Evolutionary conservation across 148 eudicot species (phyloP).

Genomic region (Agrostemma githago): DNA sequence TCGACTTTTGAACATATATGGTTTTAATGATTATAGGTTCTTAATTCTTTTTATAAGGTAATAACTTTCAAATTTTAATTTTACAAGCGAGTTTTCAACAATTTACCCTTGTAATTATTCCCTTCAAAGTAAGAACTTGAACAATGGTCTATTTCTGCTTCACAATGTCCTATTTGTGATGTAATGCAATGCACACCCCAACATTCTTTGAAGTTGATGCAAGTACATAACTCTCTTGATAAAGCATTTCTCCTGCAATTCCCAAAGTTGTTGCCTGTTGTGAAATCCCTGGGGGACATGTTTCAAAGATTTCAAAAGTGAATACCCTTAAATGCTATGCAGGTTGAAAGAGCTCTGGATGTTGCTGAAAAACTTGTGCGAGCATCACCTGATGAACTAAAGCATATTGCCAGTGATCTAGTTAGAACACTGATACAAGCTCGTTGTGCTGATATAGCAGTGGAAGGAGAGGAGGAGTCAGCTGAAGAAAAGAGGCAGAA

Average conservation of each 20-base stretch:
- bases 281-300: not conserved
- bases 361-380: slow-evolving; percentile 88
- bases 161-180: not conserved
- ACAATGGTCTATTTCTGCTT: too few species aligned
- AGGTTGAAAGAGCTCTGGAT: slow-evolving; percentile 88
- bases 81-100: too few species aligned
- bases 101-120: too few species aligned
- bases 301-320: not conserved
- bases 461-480: slow-evolving; percentile 88
- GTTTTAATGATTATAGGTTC: too few species aligned
- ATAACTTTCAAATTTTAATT: too few species aligned
- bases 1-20: too few species aligned
- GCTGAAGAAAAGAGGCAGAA: slow-evolving; percentile 86
- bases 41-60: too few species aligned
- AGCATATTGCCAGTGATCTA: slow-evolving; percentile 62
- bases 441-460: slow-evolving; percentile 61
- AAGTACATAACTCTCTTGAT: not conserved
- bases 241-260: not conserved
- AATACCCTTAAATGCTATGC: slow-evolving; percentile 17
- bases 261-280: not conserved
- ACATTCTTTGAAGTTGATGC: not conserved
- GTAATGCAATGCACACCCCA: not conserved
- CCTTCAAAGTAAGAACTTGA: too few species aligned
- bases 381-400: slow-evolving; percentile 88
- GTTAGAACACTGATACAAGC: slow-evolving; percentile 72